Conservation (phyloP, 129 eudicot species). For the Calendula officinalis region DNA sequence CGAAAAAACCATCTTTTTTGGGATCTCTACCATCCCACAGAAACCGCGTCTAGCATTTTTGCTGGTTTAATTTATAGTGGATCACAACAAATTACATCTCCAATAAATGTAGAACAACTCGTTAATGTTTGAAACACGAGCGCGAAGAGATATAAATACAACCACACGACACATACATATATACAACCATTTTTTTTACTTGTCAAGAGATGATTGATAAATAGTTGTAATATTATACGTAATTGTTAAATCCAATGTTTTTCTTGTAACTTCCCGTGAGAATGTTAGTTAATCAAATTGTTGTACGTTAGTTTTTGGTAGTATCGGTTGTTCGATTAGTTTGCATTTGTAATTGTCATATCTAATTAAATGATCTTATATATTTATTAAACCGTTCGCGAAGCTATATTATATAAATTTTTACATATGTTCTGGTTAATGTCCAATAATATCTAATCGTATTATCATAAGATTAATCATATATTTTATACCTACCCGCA, state of each 20-base stretch:
- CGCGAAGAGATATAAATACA: conserved; percentile 1
- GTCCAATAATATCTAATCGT: no score
- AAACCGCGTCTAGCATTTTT: conserved; percentile 45
- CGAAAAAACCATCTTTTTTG: conserved; percentile 69
- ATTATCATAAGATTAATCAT: no score
- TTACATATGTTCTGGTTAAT: no score
- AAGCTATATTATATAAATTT: no score
- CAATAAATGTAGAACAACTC: conserved; percentile 58
- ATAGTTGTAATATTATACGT: background rate
- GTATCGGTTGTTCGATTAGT: background rate
- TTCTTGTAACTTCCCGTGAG: background rate
- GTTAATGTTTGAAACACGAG: conserved; percentile 35
- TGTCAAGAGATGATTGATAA: background rate
- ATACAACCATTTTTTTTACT: background rate
- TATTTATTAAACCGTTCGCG: no score
- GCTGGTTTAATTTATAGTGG: conserved; percentile 41
- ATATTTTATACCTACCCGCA: no score
- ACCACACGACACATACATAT: conserved; percentile 3
- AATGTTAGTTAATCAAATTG: background rate
- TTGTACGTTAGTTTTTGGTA: background rate
- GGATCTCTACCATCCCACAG: conserved; percentile 81
- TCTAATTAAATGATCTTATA: background rate
- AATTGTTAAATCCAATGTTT: background rate
- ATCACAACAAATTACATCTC: conserved; percentile 39
- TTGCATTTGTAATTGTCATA: background rate